A percentile compares a stretch with the other conserved stretches of the same genome.
phyloP scores from a whole-genome alignment of 2,329 filamentous ascomycete species.

The Sphaerulina musiva region DNA sequence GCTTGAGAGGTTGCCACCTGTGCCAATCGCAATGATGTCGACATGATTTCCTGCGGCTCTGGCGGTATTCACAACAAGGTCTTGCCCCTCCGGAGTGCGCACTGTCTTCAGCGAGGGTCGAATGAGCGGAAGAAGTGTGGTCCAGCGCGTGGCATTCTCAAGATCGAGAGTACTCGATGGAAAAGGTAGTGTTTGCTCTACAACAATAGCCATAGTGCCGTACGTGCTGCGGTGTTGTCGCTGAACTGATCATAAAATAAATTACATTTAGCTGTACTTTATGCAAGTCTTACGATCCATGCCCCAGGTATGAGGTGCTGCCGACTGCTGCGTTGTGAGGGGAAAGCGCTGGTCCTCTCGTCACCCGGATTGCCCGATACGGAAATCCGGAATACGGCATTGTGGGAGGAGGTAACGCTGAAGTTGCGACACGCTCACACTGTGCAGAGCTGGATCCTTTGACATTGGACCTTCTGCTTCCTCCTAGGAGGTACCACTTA shows the following conservation, averaged over 20 bases:
- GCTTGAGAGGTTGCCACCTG: constrained; percentile 31
- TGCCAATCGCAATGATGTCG: constrained; percentile 29
- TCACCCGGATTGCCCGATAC: constrained; percentile 1
- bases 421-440: no score
- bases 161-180: constrained; percentile 26
- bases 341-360: constrained; percentile 2
- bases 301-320: no score
- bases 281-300: no score
- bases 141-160: constrained; percentile 31
- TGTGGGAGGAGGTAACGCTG: no score
- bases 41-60: constrained; percentile 24
- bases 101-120: constrained; percentile 28
- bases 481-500: no score
- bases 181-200: constrained; percentile 35
- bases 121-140: constrained; percentile 31
- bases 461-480: background rate
- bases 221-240: background rate
- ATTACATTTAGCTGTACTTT: no score
- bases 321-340: constrained; percentile 3
- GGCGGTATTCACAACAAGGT: constrained; percentile 30
- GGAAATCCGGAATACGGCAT: background rate
- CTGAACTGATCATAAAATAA: no score
- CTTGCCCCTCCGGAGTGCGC: constrained; percentile 27
- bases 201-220: constrained; percentile 32
- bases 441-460: no score